Conservation (phyloP, 176 grass and related monocot species). For the Neostapfia colusana region DNA sequence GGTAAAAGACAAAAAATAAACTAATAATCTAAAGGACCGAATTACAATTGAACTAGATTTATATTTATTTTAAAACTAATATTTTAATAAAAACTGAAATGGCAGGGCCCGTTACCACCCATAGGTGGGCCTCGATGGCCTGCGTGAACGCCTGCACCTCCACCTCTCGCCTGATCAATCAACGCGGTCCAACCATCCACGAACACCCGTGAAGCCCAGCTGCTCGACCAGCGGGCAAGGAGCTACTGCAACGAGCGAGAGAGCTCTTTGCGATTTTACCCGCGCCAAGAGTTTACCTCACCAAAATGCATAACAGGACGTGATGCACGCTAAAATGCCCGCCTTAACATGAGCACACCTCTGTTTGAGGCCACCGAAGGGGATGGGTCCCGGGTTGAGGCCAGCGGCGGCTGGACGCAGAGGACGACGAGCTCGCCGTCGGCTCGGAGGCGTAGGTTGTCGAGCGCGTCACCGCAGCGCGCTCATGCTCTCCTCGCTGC, state of each 20-base stretch:
- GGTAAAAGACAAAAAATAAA: too few species aligned
- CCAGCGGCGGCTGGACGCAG: conserved; percentile 73
- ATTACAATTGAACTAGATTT: too few species aligned
- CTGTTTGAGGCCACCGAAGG: conserved; percentile 98
- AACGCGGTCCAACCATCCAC: background rate
- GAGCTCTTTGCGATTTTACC: too few species aligned
- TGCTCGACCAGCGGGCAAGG: background rate
- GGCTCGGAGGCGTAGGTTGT: conserved; percentile 72
- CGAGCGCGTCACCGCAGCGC: conserved; percentile 81
- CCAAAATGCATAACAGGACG: too few species aligned
- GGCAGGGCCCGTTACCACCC: too few species aligned
- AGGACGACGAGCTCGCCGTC: conserved; percentile 72
- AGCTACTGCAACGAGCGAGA: background rate
- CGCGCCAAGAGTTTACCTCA: too few species aligned
- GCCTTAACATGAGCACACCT: too few species aligned
- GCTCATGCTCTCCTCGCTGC: conserved; percentile 98
- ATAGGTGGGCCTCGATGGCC: conserved; percentile 87
- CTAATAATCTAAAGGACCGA: too few species aligned
- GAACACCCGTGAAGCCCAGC: conserved; percentile 22
- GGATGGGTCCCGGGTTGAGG: conserved; percentile 77
- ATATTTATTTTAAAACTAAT: too few species aligned
- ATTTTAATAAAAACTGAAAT: too few species aligned
- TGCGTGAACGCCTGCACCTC: conserved; percentile 92
- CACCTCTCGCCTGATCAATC: conserved; percentile 48
- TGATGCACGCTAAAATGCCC: too few species aligned